Conservation (phyloP, 164 flowering plant species). For the Vitis amurensis region DNA sequence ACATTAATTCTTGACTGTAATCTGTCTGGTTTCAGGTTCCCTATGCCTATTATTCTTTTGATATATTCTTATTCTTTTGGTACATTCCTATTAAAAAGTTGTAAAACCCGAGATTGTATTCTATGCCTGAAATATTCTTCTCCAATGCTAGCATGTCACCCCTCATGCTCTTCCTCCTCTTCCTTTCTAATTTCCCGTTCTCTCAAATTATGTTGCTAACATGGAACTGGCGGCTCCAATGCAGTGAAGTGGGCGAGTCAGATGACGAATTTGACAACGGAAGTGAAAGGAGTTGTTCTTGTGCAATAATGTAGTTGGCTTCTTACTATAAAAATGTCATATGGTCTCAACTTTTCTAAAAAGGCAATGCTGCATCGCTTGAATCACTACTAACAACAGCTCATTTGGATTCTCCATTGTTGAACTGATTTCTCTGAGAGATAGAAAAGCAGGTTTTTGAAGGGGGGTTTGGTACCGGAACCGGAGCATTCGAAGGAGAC, state of each 20-base stretch:
- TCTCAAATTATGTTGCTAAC: slow-evolving; percentile 10
- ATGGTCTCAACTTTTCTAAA: slow-evolving; percentile 9
- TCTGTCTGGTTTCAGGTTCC: too few species aligned
- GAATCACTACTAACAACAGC: slow-evolving; percentile 10
- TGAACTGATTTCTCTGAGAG: slow-evolving; percentile 2
- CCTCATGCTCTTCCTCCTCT: not conserved
- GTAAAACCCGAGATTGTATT: too few species aligned
- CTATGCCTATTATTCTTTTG: too few species aligned
- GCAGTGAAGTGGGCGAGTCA: slow-evolving; percentile 62
- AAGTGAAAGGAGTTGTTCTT: slow-evolving; percentile 55
- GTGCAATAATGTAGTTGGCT: slow-evolving; percentile 58
- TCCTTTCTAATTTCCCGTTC: not conserved
- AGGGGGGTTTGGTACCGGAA: too few species aligned
- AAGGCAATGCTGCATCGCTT: slow-evolving; percentile 7
- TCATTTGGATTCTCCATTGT: not conserved
- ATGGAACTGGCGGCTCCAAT: slow-evolving; percentile 5
- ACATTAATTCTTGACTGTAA: too few species aligned
- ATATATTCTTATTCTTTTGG: too few species aligned
- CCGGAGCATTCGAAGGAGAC: slow-evolving; percentile 1
- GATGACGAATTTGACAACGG: slow-evolving; percentile 62
- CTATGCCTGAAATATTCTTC: too few species aligned
- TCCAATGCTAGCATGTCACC: too few species aligned
- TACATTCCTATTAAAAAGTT: too few species aligned
- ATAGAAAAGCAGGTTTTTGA: slow-evolving; percentile 10
- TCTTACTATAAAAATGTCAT: not conserved